Evolutionary conservation across 192 early-diverging fungal species (phyloP), one percentile per base, ranked within the genome.

Genomic region (Rhizoclosmatium globosum): DNA sequence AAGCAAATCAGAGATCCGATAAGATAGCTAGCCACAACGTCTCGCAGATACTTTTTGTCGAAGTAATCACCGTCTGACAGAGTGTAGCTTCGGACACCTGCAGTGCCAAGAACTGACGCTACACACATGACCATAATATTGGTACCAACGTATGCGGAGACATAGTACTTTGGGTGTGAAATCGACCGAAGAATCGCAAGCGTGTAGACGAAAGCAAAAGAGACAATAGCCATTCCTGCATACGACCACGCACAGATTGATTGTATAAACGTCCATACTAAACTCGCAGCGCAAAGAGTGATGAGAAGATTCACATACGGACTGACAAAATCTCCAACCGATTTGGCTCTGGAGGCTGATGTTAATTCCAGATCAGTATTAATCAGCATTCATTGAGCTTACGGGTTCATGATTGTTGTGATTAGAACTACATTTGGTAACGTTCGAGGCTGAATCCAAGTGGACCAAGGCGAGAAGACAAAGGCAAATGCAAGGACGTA

Each of bases 201-300:
- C 11, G 31, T 4, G 48, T 77, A 77, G 3, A 69, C 47, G n/a
- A 48, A 7, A 3, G 47, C 11, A 53, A 68, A 77, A 6, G 70
- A 19, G 9, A 77, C 3, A 47, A 69, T 23, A 6, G 47, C 9
- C 65, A 77, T 77, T 3, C 6, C 64, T 19, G 43, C 44, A 45
- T 50, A 41, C 17, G 53, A 42, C 3, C 3, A 3, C 13, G n/a
- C 3, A 9, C 31, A 31, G 47, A 77, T 45, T 9, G 21, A 7
- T n/a, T 77, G 68, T 23, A 77, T 23, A 23, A 77, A 47, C 47
- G 65, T 53, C 64, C 64, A 77, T n/a, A n/a, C n/a, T n/a, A n/a
- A n/a, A n/a, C n/a, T n/a, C n/a, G n/a, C n/a, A n/a, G n/a, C n/a
- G n/a, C n/a, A n/a, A n/a, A n/a, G n/a, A n/a, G n/a, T n/a, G n/a